Percentiles rank a stretch among this genome's conserved stretches.
Evolutionary conservation across 2,329 filamentous ascomycete genomes (phyloP).

Genomic region (Aspergillus sp.): DNA sequence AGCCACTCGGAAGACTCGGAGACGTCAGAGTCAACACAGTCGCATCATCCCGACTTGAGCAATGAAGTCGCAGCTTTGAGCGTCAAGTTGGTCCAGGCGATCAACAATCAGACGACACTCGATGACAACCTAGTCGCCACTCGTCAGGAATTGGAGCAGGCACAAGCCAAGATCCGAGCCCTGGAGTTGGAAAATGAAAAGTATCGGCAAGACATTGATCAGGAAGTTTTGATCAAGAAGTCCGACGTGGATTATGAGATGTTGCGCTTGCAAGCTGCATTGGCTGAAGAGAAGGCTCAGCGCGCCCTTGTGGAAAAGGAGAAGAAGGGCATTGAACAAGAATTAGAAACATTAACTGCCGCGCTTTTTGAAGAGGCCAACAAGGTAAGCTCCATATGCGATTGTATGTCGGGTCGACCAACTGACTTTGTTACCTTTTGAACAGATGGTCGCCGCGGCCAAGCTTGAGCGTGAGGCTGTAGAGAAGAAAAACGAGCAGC

Average conservation of each 20-base stretch:
- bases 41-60: slow-evolving; percentile 61
- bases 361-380: slow-evolving; percentile 98
- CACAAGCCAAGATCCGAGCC: slow-evolving; percentile 65
- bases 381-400: slow-evolving; percentile 54
- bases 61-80: slow-evolving; percentile 85
- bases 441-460: slow-evolving; percentile 83
- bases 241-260: slow-evolving; percentile 74
- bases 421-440: neutral
- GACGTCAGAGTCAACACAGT: slow-evolving; percentile 32
- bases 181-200: slow-evolving; percentile 71
- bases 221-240: slow-evolving; percentile 74
- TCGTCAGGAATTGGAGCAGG: slow-evolving; percentile 76
- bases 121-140: slow-evolving; percentile 85
- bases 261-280: slow-evolving; percentile 56
- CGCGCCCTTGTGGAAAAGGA: slow-evolving; percentile 70
- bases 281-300: slow-evolving; percentile 66
- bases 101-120: slow-evolving; percentile 90
- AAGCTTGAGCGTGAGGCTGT: slow-evolving; percentile 80
- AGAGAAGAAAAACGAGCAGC: slow-evolving; percentile 82
- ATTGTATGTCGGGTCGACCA: no score
- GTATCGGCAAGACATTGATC: slow-evolving; percentile 68
- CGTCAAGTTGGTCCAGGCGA: slow-evolving; percentile 94
- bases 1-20: slow-evolving; percentile 39
- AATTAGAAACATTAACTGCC: slow-evolving; percentile 85
- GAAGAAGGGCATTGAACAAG: slow-evolving; percentile 87